phyloP scores from a whole-genome alignment of 352 stramenopile species.

The Phytophthora gonapodyides region DNA sequence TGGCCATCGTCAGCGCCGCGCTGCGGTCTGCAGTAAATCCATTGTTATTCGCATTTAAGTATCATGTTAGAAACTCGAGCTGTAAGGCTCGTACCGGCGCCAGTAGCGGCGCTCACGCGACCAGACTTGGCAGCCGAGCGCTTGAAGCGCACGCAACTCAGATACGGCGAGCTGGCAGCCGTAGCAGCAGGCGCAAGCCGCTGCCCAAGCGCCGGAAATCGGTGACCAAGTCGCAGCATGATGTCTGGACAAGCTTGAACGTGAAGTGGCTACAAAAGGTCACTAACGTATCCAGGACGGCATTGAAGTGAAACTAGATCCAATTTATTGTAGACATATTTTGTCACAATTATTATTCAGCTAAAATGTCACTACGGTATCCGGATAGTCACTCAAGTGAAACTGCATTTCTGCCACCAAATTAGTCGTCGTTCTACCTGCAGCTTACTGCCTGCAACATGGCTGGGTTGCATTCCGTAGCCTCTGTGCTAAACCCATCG shows the following conservation, averaged over 20 bases:
- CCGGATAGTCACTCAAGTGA: too few relatives aligned
- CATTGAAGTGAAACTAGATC: too few relatives aligned
- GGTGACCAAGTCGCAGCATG: constrained; percentile 30
- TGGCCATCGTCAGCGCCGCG: constrained; percentile 92
- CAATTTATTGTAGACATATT: too few relatives aligned
- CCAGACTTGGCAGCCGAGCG: constrained; percentile 37
- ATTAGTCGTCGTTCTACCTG: too few relatives aligned
- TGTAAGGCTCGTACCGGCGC: constrained; percentile 18
- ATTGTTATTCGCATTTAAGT: not conserved
- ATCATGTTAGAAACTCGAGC: not conserved
- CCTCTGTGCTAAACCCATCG: too few relatives aligned
- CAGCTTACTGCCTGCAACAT: too few relatives aligned
- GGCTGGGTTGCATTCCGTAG: too few relatives aligned
- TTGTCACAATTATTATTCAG: too few relatives aligned
- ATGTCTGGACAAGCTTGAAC: constrained; percentile 8
- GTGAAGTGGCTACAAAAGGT: not conserved
- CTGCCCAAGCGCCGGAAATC: constrained; percentile 18
- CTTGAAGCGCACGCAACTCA: constrained; percentile 37
- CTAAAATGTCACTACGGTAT: too few relatives aligned
- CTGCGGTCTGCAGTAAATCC: constrained; percentile 56
- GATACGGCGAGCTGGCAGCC: constrained; percentile 11
- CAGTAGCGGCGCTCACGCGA: constrained; percentile 20
- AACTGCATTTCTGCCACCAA: too few relatives aligned
- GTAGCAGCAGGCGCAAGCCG: constrained; percentile 9
- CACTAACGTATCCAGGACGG: too few relatives aligned